A percentile compares a stretch with the other conserved stretches of the same genome.
These are phyloP conservation scores for Fragilariopsis cylindrus DNA, from an alignment of 108 stramenopile species.

Conservation along the genomic window DNA sequence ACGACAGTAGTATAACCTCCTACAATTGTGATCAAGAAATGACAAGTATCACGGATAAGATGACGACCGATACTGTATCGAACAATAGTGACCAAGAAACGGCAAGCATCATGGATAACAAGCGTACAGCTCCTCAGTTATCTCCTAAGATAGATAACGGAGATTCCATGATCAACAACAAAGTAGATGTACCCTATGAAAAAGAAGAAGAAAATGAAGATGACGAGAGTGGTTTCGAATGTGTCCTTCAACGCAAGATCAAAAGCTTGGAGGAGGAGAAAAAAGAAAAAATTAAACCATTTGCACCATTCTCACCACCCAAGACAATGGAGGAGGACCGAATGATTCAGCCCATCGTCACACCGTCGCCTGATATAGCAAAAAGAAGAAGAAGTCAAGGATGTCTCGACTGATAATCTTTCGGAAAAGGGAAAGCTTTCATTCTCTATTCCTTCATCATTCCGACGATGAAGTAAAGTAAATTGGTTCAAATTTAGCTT, in stretches of 20 bases:
- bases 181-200: not conserved
- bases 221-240: conserved; percentile 3
- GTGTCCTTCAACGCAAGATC: conserved; percentile 11
- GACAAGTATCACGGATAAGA: not conserved
- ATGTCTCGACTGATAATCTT: not conserved
- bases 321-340: not conserved
- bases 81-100: not conserved
- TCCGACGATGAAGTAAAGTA: not conserved
- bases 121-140: not conserved
- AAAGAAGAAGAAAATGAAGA: not conserved
- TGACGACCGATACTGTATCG: not conserved
- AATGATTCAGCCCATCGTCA: not conserved
- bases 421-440: not conserved
- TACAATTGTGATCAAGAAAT: not conserved
- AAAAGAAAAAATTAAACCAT: not conserved
- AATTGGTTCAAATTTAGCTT: too few relatives aligned
- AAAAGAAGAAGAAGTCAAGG: not conserved
- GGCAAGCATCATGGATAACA: not conserved
- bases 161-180: too few relatives aligned
- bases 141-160: not conserved
- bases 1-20: not conserved
- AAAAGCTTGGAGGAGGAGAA: not conserved
- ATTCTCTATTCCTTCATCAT: not conserved
- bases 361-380: conserved; percentile 3
- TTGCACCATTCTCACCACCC: not conserved